Percentiles rank a stretch among this genome's conserved stretches.
phyloP scores from a whole-genome alignment of 306 rosid species.

The Prunus davidiana region DNA sequence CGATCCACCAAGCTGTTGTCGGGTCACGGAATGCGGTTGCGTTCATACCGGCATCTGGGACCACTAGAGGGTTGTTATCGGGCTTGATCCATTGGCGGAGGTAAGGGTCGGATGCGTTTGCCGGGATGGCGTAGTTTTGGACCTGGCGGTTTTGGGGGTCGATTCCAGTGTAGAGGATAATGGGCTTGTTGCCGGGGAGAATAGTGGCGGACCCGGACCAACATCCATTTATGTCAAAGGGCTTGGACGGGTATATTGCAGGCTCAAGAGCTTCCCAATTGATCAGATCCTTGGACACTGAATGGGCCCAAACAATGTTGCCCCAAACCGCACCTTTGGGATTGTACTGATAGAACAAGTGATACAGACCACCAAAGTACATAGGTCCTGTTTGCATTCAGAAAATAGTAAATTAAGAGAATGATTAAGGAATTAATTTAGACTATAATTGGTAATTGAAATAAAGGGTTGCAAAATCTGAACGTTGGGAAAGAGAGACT shows the following conservation, averaged over 20 bases:
- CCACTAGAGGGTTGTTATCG: slow-evolving; percentile 50
- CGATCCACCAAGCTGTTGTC: slow-evolving; percentile 58
- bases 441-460: background rate
- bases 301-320: slow-evolving; percentile 93
- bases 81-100: slow-evolving; percentile 69
- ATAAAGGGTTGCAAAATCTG: background rate
- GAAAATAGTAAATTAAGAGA: background rate
- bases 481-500: slow-evolving; percentile 11
- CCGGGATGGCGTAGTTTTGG: slow-evolving; percentile 68
- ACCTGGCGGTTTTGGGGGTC: slow-evolving; percentile 48
- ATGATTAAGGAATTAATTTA: background rate
- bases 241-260: slow-evolving; percentile 60
- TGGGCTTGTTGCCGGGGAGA: slow-evolving; percentile 60
- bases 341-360: slow-evolving; percentile 80
- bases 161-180: slow-evolving; percentile 66
- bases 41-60: slow-evolving; percentile 25
- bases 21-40: slow-evolving; percentile 72
- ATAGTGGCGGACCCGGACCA: slow-evolving; percentile 92
- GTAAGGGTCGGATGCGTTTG: slow-evolving; percentile 53
- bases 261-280: slow-evolving; percentile 67
- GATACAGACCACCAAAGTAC: slow-evolving; percentile 73
- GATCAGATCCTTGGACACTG: slow-evolving; percentile 66
- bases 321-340: slow-evolving; percentile 95
- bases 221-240: slow-evolving; percentile 71
- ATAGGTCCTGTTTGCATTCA: slow-evolving; percentile 51